These are phyloP conservation scores for Clohesyomyces aquaticus DNA, from an alignment of 495 filamentous ascomycete genomes.

Conservation along the genomic window DNA sequence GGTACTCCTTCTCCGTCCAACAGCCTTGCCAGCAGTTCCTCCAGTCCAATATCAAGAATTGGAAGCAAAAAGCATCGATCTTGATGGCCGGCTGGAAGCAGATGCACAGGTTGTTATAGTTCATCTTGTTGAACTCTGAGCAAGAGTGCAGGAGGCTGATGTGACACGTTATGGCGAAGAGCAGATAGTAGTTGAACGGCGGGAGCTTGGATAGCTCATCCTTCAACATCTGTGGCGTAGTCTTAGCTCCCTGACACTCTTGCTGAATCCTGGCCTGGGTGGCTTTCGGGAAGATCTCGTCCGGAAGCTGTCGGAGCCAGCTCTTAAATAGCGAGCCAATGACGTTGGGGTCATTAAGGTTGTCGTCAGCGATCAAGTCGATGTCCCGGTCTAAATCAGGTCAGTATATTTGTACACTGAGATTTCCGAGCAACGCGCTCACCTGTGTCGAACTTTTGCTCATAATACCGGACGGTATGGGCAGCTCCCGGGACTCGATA, in stretches of 20 bases:
- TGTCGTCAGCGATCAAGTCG: conserved; percentile 77
- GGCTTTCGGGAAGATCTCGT: conserved; percentile 83
- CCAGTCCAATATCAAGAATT: conserved; percentile 90
- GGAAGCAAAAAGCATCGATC: conserved; percentile 87
- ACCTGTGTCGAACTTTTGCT: conserved; percentile 82
- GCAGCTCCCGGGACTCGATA: conserved; percentile 87
- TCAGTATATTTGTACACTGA: too few species aligned
- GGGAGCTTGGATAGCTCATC: conserved; percentile 89
- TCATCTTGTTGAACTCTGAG: conserved; percentile 91
- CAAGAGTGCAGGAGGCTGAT: conserved; percentile 84
- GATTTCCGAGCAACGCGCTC: conserved; percentile 33
- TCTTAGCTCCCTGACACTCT: conserved; percentile 73
- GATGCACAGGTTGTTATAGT: conserved; percentile 87
- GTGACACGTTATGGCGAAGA: conserved; percentile 94
- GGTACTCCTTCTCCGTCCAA: conserved; percentile 81
- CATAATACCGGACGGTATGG: conserved; percentile 82
- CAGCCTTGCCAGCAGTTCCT: conserved; percentile 93
- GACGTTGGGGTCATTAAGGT: conserved; percentile 92
- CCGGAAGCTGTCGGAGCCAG: conserved; percentile 91
- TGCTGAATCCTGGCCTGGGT: conserved; percentile 73
- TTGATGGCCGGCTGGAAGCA: conserved; percentile 95
- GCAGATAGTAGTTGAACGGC: conserved; percentile 92
- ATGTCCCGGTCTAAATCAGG: conserved; percentile 69
- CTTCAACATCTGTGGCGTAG: conserved; percentile 76
- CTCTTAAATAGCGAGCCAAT: conserved; percentile 90